Base-by-base conservation (phyloP, 345 rosid species). In the Jatropha curcas region DNA sequence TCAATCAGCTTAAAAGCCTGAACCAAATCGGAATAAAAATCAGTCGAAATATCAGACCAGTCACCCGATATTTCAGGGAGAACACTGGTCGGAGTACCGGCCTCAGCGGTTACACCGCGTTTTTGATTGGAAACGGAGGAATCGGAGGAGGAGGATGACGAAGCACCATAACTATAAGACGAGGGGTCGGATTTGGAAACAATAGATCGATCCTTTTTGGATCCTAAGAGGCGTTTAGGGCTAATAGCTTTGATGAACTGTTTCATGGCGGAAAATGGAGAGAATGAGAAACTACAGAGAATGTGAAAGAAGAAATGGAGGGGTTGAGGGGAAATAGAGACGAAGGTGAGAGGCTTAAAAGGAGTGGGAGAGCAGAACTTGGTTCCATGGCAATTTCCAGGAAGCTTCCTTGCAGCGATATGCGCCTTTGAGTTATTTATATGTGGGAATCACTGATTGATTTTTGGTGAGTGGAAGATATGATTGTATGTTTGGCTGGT, bases 21-120 rank as follows among this genome's bases (percentile, higher is more conserved):
- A 25, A 72, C 16, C 0, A 89, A 74, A 67, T 87, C 96, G 9
- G 74, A 37, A 27, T 67, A 58, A n/a, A 77, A 0, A 50, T 82
- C 82, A 16, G 71, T 13, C 1, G 87, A 71, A 0, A 82, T 13
- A 39, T 78, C 80, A 24, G 86, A 87, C 90, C 91, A 84, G 51
- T 85, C 84, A 28, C 74, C 70, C 37, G 94, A 79, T 8, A 35
- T 52, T 2, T 79, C 75, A 4, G 84, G 90, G 55, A 92, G 77
- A 30, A 95, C 96, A 67, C 90, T 91, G 65, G 90, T 80, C 3
- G 99, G 97, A 3, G 98, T 95, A 5, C 75, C 80, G 4, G 63
- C 1, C n/a, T 31, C 82, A 2, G 52, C 63, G 0, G 82, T 43
- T 2, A 63, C 35, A 0, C 80, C 33, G 20, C 67, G 61, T 34